Conservation (phyloP, 2,329 filamentous ascomycete genomes). For the Dactylellina leptospora region DNA sequence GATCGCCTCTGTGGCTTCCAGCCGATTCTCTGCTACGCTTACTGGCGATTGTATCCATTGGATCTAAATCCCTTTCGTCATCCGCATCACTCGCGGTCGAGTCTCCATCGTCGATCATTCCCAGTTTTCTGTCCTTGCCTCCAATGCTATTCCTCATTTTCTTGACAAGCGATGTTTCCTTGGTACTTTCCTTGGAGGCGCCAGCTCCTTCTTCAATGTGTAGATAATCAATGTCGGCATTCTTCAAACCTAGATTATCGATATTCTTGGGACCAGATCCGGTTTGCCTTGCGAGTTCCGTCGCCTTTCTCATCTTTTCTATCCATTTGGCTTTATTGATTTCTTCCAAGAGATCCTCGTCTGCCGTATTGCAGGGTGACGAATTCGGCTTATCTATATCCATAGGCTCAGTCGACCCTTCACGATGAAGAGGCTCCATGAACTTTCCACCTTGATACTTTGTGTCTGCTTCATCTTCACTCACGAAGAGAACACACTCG, state of each 20-base stretch:
- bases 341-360: neutral
- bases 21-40: conserved; percentile 39
- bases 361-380: neutral
- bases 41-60: conserved; percentile 9
- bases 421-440: neutral
- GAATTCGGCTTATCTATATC: neutral
- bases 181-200: too few species aligned
- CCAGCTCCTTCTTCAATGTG: too few species aligned
- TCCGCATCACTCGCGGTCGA: neutral
- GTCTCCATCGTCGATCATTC: conserved; percentile 3
- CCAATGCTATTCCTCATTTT: neutral
- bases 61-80: conserved; percentile 10
- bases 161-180: neutral
- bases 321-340: neutral
- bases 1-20: conserved; percentile 19
- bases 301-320: conserved; percentile 17
- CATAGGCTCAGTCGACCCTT: neutral
- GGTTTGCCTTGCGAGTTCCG: conserved; percentile 2
- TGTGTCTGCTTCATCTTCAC: neutral
- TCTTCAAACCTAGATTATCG: too few species aligned
- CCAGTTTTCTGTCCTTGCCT: conserved; percentile 16
- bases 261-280: neutral
- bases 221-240: too few species aligned
- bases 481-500: neutral
- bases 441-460: neutral